Conservation (phyloP, 2,329 filamentous ascomycete species). For the Trichoderma polysporum region DNA sequence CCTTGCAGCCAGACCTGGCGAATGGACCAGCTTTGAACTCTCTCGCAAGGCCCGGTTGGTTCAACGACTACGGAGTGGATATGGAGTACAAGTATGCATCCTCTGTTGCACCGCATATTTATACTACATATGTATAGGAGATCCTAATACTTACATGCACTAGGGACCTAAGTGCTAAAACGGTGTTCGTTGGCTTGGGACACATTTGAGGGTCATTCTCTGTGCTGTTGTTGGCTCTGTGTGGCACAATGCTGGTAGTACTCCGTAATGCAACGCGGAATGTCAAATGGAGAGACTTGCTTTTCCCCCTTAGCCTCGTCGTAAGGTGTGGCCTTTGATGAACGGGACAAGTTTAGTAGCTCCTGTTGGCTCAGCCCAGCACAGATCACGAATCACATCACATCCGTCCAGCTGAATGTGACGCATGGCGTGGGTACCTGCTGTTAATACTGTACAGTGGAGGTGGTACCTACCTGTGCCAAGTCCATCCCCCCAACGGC, state of each 20-base stretch:
- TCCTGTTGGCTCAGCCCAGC: neutral
- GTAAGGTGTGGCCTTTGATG: neutral
- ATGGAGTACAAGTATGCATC: neutral
- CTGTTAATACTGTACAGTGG: neutral
- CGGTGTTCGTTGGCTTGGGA: neutral
- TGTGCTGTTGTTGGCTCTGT: neutral
- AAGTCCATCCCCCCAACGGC: too few relatives aligned
- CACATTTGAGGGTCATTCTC: neutral
- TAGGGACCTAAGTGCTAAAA: too few relatives aligned
- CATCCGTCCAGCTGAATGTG: too few relatives aligned
- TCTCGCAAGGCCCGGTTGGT: neutral
- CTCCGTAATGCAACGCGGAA: neutral
- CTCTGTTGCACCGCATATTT: neutral
- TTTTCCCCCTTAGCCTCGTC: neutral
- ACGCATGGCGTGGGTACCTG: neutral
- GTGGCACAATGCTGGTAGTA: neutral
- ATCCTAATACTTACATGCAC: too few relatives aligned
- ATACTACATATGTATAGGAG: neutral
- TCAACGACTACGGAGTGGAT: neutral
- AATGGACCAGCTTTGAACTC: neutral
- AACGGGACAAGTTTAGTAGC: neutral
- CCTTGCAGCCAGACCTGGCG: neutral
- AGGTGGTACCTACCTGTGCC: too few relatives aligned
- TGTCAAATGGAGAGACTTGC: neutral
- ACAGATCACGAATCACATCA: constrained; percentile 1